phyloP scores from a whole-genome alignment of 257 asterid species.

The Jaltomata sinuosa region DNA sequence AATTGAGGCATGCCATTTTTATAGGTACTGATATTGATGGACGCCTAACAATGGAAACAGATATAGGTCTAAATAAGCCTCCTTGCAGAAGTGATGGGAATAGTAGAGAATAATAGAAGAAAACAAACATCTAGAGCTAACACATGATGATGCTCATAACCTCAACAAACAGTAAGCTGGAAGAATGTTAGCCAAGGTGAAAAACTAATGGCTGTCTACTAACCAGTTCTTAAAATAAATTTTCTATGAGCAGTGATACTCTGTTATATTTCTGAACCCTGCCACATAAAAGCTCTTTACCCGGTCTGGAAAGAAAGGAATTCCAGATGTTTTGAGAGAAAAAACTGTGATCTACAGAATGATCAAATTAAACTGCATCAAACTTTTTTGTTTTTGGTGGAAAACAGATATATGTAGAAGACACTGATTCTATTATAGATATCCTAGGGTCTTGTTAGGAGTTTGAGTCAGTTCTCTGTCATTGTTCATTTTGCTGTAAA shows the following conservation, averaged over 20 bases:
- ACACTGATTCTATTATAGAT: too few relatives aligned
- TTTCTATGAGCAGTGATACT: not conserved
- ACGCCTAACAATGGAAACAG: not conserved
- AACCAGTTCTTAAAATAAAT: not conserved
- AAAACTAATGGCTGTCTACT: not conserved
- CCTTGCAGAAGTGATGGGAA: not conserved
- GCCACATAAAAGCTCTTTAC: not conserved
- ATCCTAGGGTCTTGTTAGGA: too few relatives aligned
- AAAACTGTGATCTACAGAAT: too few relatives aligned
- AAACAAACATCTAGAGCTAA: not conserved
- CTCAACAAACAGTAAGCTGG: not conserved
- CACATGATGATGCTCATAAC: not conserved
- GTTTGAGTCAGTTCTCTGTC: too few relatives aligned
- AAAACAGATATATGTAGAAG: too few relatives aligned
- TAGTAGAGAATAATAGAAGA: not conserved
- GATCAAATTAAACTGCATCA: too few relatives aligned
- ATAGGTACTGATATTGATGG: not conserved
- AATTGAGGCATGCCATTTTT: not conserved
- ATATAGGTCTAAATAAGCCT: not conserved
- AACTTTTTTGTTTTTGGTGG: too few relatives aligned
- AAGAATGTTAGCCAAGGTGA: not conserved
- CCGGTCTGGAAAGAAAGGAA: too few relatives aligned
- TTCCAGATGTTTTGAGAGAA: too few relatives aligned
- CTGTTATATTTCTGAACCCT: not conserved
- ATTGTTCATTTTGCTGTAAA: too few relatives aligned